A percentile compares a stretch with the other conserved stretches of the same genome.
Evolutionary conservation across 768 basidiomycete genomes (phyloP).

Genomic region (Rhizopogon vinicolor): DNA sequence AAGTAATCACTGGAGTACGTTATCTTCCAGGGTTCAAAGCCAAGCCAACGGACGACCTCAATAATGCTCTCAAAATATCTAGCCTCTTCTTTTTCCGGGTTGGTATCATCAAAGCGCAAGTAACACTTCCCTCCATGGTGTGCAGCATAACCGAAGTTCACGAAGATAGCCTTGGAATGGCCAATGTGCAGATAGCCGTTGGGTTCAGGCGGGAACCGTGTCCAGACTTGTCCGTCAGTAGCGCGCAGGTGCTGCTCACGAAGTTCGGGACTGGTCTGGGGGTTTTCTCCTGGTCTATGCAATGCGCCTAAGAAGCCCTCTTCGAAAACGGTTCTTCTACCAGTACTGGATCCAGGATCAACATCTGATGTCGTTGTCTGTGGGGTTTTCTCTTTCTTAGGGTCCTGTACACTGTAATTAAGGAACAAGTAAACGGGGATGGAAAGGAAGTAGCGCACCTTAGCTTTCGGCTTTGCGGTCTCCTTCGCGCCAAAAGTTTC

Average conservation of each 20-base stretch:
- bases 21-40: constrained; percentile 97
- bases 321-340: constrained; percentile 71
- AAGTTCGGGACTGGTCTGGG: constrained; percentile 74
- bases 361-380: constrained; percentile 27
- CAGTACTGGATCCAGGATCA: constrained; percentile 25
- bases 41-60: constrained; percentile 94
- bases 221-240: constrained; percentile 83
- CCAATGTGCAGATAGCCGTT: constrained; percentile 96
- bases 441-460: constrained; percentile 36
- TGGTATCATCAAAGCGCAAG: constrained; percentile 96
- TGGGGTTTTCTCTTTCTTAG: constrained; percentile 40
- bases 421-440: background rate
- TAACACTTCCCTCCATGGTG: constrained; percentile 91
- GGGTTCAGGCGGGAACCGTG: constrained; percentile 97
- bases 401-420: constrained; percentile 30
- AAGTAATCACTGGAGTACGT: constrained; percentile 99
- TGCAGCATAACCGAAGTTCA: constrained; percentile 98
- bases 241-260: constrained; percentile 76
- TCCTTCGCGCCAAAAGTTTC: constrained; percentile 73
- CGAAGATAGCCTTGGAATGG: constrained; percentile 97
- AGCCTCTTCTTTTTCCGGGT: constrained; percentile 96
- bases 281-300: constrained; percentile 92
- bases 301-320: constrained; percentile 92
- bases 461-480: constrained; percentile 57
- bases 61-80: constrained; percentile 95